These are phyloP conservation scores for Dothistroma pini DNA, from an alignment of 2,329 filamentous ascomycete genomes.

Conservation along the genomic window DNA sequence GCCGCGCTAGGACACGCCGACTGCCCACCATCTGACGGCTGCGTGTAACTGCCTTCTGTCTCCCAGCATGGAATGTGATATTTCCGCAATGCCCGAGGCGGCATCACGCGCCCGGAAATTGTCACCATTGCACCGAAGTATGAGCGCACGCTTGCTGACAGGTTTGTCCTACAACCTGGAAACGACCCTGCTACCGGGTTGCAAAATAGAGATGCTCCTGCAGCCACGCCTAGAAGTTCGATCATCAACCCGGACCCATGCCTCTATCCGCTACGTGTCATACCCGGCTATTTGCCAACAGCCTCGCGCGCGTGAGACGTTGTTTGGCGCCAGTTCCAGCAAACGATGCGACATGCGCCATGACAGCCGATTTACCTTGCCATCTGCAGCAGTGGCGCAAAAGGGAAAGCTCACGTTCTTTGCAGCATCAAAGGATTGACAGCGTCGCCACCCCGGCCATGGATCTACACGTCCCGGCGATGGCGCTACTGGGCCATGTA, in stretches of 20 bases:
- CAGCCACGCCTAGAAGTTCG: constrained; percentile 33
- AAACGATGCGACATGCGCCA: constrained; percentile 7
- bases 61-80: constrained; percentile 13
- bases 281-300: constrained; percentile 12
- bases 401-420: constrained; percentile 19
- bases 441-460: constrained; percentile 10
- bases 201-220: constrained; percentile 22
- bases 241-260: constrained; percentile 20
- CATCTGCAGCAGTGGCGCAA: constrained; percentile 25
- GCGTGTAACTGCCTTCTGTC: constrained; percentile 17
- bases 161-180: constrained; percentile 22
- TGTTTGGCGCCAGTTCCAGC: constrained; percentile 15
- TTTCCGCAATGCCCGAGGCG: constrained; percentile 8
- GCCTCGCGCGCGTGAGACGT: constrained; percentile 9
- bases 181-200: constrained; percentile 29
- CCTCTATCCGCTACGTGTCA: constrained; percentile 21
- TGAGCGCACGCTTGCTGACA: constrained; percentile 29
- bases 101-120: constrained; percentile 17
- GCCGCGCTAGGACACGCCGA: constrained; percentile 20
- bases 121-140: constrained; percentile 21
- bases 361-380: constrained; percentile 14
- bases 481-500: constrained; percentile 20
- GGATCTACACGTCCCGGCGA: constrained; percentile 20
- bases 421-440: constrained; percentile 11
- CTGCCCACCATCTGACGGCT: constrained; percentile 8